A percentile compares a stretch with the other conserved stretches of the same genome.
Evolutionary conservation across 2,329 filamentous ascomycete species (phyloP).

Genomic region (Alternaria angustiovoidea): DNA sequence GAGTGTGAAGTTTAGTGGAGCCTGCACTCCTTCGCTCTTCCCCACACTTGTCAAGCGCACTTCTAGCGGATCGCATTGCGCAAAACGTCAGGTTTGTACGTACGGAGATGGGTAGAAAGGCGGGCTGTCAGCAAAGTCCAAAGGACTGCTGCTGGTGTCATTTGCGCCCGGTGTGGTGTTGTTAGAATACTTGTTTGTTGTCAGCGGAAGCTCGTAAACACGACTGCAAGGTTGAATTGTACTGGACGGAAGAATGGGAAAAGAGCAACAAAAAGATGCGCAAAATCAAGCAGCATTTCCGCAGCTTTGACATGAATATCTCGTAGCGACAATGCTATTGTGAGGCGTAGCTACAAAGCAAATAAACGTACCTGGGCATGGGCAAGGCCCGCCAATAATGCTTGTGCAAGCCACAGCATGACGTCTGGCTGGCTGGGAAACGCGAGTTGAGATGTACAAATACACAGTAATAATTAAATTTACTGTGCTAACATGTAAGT

Average conservation of each 20-base stretch:
- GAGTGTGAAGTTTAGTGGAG: not conserved
- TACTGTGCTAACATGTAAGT: slow-evolving; percentile 18
- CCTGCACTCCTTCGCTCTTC: slow-evolving; percentile 3
- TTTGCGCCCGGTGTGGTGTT: slow-evolving; percentile 34
- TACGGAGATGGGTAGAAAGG: slow-evolving; percentile 82
- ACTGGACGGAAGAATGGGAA: slow-evolving; percentile 44
- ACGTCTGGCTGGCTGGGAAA: slow-evolving; percentile 34
- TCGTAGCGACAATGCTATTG: slow-evolving; percentile 19
- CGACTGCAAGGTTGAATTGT: slow-evolving; percentile 23
- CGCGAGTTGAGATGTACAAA: slow-evolving; percentile 13
- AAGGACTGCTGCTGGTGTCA: slow-evolving; percentile 24
- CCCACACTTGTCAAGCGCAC: slow-evolving; percentile 1
- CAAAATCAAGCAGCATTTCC: slow-evolving; percentile 33
- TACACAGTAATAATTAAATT: slow-evolving; percentile 22
- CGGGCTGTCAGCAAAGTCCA: slow-evolving; percentile 57
- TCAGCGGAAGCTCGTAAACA: slow-evolving; percentile 38
- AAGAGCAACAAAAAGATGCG: slow-evolving; percentile 35
- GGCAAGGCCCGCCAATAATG: slow-evolving; percentile 43
- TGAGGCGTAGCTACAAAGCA: slow-evolving; percentile 18
- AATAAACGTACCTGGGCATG: slow-evolving; percentile 42
- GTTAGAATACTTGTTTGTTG: slow-evolving; percentile 43
- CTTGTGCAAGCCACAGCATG: slow-evolving; percentile 49
- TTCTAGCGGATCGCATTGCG: not conserved
- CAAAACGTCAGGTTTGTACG: slow-evolving; percentile 14
- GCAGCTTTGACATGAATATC: slow-evolving; percentile 29